phyloP scores from a whole-genome alignment of 345 rosid genomes.

The Salix suchowensis region DNA sequence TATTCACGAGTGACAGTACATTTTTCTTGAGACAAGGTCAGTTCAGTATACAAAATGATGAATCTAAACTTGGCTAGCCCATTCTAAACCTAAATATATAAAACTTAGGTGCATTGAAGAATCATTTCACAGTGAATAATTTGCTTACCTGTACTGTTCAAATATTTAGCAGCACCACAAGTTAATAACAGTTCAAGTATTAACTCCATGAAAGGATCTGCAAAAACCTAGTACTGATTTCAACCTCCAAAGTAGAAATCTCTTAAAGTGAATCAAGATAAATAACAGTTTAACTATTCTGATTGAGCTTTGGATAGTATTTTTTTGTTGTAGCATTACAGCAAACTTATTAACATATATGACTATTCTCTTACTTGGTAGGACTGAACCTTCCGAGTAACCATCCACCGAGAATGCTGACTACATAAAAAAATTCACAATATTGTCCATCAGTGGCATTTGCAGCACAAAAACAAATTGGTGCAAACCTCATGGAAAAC shows the following conservation, averaged over 20 bases:
- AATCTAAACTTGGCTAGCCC: not conserved
- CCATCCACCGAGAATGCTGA: not conserved
- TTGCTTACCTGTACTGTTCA: not conserved
- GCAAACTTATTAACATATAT: not conserved
- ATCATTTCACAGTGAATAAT: not conserved
- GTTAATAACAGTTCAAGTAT: not conserved
- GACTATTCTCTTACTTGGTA: not conserved
- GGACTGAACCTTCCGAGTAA: not conserved
- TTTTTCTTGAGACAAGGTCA: not conserved
- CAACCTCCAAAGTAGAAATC: not conserved
- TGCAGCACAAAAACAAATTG: slow-evolving; percentile 52
- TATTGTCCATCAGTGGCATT: slow-evolving; percentile 33
- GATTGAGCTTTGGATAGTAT: not conserved
- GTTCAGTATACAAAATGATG: not conserved
- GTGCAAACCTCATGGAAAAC: slow-evolving; percentile 80
- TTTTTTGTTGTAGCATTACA: not conserved
- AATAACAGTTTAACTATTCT: not conserved
- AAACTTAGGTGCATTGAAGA: not conserved
- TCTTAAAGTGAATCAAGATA: not conserved
- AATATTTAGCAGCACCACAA: not conserved
- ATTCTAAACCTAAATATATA: not conserved
- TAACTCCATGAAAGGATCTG: not conserved
- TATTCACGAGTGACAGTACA: not conserved
- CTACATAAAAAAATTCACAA: not conserved
- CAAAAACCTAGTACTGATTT: not conserved